These are phyloP conservation scores for Platismatia glauca DNA, from an alignment of 495 filamentous ascomycete species.

Conservation along the genomic window DNA sequence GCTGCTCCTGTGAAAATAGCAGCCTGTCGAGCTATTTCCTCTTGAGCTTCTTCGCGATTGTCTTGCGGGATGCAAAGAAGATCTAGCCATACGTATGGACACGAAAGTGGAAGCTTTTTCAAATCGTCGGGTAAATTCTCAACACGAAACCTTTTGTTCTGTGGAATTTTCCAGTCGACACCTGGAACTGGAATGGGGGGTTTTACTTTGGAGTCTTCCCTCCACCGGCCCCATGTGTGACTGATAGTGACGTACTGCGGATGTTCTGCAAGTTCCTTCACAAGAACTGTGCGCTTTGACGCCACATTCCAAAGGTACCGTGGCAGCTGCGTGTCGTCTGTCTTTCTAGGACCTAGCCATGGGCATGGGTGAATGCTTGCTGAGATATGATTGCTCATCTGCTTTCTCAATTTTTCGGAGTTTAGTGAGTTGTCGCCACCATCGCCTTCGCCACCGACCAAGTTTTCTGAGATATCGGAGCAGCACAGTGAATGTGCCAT, in stretches of 20 bases:
- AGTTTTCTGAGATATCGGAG: too few species aligned
- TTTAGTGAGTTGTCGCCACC: too few species aligned
- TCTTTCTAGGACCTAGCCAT: background rate
- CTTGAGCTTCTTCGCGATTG: background rate
- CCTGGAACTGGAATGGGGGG: background rate
- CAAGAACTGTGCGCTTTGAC: background rate
- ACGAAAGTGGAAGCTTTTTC: background rate
- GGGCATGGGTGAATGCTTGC: too few species aligned
- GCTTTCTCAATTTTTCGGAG: too few species aligned
- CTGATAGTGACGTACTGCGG: background rate
- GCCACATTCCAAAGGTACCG: background rate
- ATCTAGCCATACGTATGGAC: background rate
- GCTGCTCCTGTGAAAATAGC: background rate
- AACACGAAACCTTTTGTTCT: background rate
- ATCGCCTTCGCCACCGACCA: too few species aligned
- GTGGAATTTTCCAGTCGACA: background rate
- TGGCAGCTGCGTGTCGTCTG: background rate
- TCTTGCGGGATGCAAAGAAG: background rate
- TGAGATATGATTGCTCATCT: too few species aligned
- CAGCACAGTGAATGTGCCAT: too few species aligned
- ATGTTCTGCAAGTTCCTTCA: background rate
- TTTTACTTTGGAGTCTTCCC: background rate
- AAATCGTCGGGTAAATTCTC: background rate
- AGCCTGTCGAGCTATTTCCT: background rate
- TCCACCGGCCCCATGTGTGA: background rate